Evolutionary conservation across 2,329 filamentous ascomycete species (phyloP), one percentile per base, ranked within the genome.

Genomic region (Delphinella strobiligena): DNA sequence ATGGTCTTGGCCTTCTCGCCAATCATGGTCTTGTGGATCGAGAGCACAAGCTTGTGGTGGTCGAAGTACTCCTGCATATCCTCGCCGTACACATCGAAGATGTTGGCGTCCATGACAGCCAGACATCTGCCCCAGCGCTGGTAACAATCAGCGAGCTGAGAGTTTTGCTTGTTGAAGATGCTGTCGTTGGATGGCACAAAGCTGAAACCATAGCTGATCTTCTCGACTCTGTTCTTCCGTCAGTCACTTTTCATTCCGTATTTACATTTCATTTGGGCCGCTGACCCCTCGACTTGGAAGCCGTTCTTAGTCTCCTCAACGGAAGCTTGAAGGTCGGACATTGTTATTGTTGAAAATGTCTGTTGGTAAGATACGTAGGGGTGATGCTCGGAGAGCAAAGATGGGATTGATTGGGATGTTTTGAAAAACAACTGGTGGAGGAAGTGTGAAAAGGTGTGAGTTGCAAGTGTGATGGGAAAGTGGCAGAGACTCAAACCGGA

Each of bases 1-100:
- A 84, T 78, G 1, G 73, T 78, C 68, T 84, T 84, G 31, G 78
- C 78, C 61, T 82, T 82, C 56, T 84, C 80, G 10, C 80, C 79
- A 54, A 84, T 82, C 63, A 78, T 80, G 44, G 78, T 82, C 66
- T 80, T 76, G 61, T 83, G 78, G 35, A 83, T 70, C 49, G 71
- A 73, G 39, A 83, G 64, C 16, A 72, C 61, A 34, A 83, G 65
- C 14, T 67, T 66, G 56, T 82, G 66, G 52, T 81, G 72, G 38
- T 75, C 64, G 53, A 83, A 83, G 60, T 84, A 84, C 37, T 61
- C 58, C 56, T 79, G 67, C 63, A 84, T 78, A 59, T 75, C 64
- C 44, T 69, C 59, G 35, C 79, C 79, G 47, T 84, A 83, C 12
- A 82, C 58, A 44, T 73, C 74, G 59, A 71, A 80, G 51, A 84